phyloP scores from a whole-genome alignment of 257 asterid species.

The Fraxinus quadrangulata region DNA sequence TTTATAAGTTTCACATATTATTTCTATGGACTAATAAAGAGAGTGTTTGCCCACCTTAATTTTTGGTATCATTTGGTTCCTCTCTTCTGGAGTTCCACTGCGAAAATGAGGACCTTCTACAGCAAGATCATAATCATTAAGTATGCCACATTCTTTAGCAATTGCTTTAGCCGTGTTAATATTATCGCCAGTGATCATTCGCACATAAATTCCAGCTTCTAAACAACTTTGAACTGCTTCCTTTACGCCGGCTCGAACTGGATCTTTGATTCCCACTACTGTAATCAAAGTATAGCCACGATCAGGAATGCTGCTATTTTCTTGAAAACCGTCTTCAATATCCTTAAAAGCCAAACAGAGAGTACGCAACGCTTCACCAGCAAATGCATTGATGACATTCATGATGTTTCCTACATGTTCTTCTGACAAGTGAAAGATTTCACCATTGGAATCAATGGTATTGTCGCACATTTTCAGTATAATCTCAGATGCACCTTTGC shows the following conservation, averaged over 20 bases:
- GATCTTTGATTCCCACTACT: constrained; percentile 93
- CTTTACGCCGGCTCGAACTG: constrained; percentile 89
- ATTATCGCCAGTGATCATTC: constrained; percentile 98
- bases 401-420: constrained; percentile 45
- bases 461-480: constrained; percentile 64
- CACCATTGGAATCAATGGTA: constrained; percentile 61
- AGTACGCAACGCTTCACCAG: constrained; percentile 82
- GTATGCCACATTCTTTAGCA: constrained; percentile 96
- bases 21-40: constrained; percentile 5
- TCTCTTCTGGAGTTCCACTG: constrained; percentile 51
- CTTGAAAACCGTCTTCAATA: constrained; percentile 40
- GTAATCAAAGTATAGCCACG: constrained; percentile 77
- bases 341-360: constrained; percentile 91
- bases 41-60: constrained; percentile 59
- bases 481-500: constrained; percentile 99
- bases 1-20: neutral
- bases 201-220: constrained; percentile 84
- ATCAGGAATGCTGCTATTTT: constrained; percentile 54
- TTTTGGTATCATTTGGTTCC: constrained; percentile 68
- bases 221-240: constrained; percentile 84
- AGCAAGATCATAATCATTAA: constrained; percentile 66
- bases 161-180: constrained; percentile 90
- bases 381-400: constrained; percentile 68
- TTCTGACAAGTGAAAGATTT: constrained; percentile 59
- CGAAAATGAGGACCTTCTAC: constrained; percentile 89